Conservation (phyloP, 2,329 filamentous ascomycete species). For the Balansia obtecta region DNA sequence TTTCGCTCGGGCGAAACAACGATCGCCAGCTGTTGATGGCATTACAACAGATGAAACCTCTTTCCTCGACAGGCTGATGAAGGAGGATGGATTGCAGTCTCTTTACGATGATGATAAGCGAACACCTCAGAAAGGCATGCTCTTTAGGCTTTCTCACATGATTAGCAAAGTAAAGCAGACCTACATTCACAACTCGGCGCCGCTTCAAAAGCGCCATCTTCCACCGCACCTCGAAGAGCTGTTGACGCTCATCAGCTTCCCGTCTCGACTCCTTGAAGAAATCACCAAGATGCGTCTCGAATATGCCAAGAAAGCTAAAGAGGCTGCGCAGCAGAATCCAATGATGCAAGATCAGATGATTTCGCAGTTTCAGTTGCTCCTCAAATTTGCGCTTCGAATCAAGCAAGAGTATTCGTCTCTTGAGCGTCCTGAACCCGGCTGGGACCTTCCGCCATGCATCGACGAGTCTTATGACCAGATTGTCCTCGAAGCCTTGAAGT, state of each 20-base stretch:
- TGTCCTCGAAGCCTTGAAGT: slow-evolving; percentile 84
- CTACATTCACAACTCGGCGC: slow-evolving; percentile 71
- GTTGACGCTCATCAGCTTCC: slow-evolving; percentile 92
- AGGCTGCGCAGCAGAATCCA: slow-evolving; percentile 79
- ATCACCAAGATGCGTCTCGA: slow-evolving; percentile 86
- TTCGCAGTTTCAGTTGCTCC: slow-evolving; percentile 82
- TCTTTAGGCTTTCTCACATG: slow-evolving; percentile 69
- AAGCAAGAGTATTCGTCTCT: slow-evolving; percentile 81
- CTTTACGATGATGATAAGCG: slow-evolving; percentile 60
- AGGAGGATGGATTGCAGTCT: slow-evolving; percentile 88
- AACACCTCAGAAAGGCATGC: slow-evolving; percentile 54
- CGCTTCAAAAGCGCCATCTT: slow-evolving; percentile 78
- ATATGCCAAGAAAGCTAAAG: slow-evolving; percentile 91
- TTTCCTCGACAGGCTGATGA: slow-evolving; percentile 88
- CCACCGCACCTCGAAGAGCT: slow-evolving; percentile 96
- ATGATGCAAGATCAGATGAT: slow-evolving; percentile 99
- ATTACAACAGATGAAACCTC: slow-evolving; percentile 76
- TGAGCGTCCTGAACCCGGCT: slow-evolving; percentile 76
- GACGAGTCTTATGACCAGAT: slow-evolving; percentile 92
- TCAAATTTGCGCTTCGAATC: slow-evolving; percentile 84
- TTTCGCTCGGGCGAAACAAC: slow-evolving; percentile 64
- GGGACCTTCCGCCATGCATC: slow-evolving; percentile 91
- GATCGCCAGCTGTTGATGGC: slow-evolving; percentile 51
- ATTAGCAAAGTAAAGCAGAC: slow-evolving; percentile 91
- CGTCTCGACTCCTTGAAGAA: slow-evolving; percentile 87